Evolutionary conservation across 352 stramenopile species (phyloP), one percentile per base, ranked within the genome.

Genomic region (Pythium rhizo-oryzae): DNA sequence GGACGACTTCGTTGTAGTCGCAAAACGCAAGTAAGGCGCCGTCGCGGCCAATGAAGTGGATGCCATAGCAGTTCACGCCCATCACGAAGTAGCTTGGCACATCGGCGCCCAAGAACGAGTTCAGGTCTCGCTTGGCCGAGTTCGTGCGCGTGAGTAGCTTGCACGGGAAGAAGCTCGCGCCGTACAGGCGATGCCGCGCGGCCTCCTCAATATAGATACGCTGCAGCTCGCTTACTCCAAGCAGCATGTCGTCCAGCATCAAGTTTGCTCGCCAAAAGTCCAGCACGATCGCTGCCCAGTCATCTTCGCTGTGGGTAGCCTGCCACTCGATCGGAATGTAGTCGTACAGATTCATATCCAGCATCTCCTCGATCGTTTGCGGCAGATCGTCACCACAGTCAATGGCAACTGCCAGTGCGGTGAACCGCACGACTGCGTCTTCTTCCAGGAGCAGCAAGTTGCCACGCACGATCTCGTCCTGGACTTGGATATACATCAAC

Each of bases 381-480:
- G 84, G 83, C 8, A 83, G 82, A 16, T 79, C 73, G 24, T 86
- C 91, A 52, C 83, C 76, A 39, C 76, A 81, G 59, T 97, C 94
- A 15, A 97, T 85, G 11, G 86, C 84, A 51, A 98, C 87, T 11
- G 87, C 85, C 12, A 94, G 62, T 24, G 91, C 79, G 0, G 90
- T 83, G 23, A 98, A 78, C 24, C 90, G 79, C 47, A 95, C 66
- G 8, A 96, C 75, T 9, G 88, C 72, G 25, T 93, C 82, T 65
- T 97, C 75, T 70, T 93, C 82, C 25, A 91, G 66, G 35, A 98
- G 73, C 11, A 89, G 81, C 35, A 98, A 63, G 49, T 97, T 93
- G 13, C 91, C 91, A 44, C 82, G 89, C 25, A 97, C 92, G 53
- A 98, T 89, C 56, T 98, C 94, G 59, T 98, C 91, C 55, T 97